phyloP scores from a whole-genome alignment of 2,329 filamentous ascomycete species.

The Aureobasidium zeae region DNA sequence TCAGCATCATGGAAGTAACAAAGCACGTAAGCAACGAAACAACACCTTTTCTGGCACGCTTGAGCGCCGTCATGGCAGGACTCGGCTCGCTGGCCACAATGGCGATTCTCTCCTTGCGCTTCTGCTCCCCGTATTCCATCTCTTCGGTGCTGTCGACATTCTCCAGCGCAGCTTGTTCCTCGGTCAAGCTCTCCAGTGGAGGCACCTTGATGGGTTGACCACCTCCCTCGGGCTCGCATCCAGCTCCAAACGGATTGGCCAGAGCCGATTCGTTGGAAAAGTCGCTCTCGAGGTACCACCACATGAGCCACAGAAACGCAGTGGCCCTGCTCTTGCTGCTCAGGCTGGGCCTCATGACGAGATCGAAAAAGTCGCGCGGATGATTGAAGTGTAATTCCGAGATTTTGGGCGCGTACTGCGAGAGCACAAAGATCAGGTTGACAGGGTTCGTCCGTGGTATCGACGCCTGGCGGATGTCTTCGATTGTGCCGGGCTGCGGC shows the following conservation, averaged over 20 bases:
- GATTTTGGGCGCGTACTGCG: constrained; percentile 79
- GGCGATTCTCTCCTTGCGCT: constrained; percentile 60
- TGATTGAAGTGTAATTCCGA: constrained; percentile 86
- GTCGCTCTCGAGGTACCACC: constrained; percentile 96
- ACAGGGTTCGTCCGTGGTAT: constrained; percentile 89
- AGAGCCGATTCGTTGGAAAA: constrained; percentile 81
- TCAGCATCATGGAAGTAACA: background rate
- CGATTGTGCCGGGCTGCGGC: constrained; percentile 70
- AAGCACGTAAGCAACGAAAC: no score
- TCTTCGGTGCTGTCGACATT: constrained; percentile 68
- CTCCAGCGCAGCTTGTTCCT: constrained; percentile 57
- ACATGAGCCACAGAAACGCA: constrained; percentile 96
- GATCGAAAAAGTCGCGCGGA: constrained; percentile 84
- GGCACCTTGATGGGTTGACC: constrained; percentile 52
- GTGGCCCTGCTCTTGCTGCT: constrained; percentile 73
- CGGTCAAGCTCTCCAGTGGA: constrained; percentile 53
- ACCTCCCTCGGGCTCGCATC: constrained; percentile 34
- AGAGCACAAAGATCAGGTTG: constrained; percentile 91
- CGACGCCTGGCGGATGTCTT: constrained; percentile 62
- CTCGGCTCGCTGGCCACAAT: constrained; percentile 69
- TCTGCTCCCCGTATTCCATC: constrained; percentile 59
- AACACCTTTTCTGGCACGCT: constrained; percentile 38
- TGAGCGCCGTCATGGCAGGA: constrained; percentile 49
- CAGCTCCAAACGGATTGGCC: constrained; percentile 77
- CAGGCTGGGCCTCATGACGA: constrained; percentile 82